Base-by-base conservation (phyloP, 495 filamentous ascomycete genomes). In the Trichoderma asperelloides region DNA sequence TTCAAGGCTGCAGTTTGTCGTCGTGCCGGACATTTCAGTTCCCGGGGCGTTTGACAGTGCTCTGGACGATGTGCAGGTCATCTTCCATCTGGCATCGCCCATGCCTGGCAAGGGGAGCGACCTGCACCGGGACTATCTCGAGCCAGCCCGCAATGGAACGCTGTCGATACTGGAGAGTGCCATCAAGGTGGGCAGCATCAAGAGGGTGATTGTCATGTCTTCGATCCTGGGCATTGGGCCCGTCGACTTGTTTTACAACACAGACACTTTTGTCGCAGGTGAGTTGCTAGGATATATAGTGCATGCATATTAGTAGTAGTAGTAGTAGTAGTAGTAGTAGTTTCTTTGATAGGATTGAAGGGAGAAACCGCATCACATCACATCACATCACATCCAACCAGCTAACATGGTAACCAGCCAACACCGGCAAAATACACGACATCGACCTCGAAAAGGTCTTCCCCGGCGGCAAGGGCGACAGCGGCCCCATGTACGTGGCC, bases 41-140 rank as follows among this genome's bases (percentile, higher is more conserved):
- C 71, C 77, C 11, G 76, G 76, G 23, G 79, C 80, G 9, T 85
- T 80, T 71, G 79, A 80, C 66, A 68, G 78, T 41, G 82, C 81
- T 4, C 74, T 87, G 63, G 72, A 77, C 23, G 75, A 74, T 33
- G 75, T 76, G 41, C 70, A 76, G 3, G 76, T 85, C 66, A 73
- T 87, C 21, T 78, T 86, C 55, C 84, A 87, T 72, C 79, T 80
- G 6, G 82, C 82, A 1, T 77, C 76, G 13, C 84, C 83, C 0
- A 81, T 86, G 71, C 64, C 75, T 40, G 68, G 76, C 51, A 67
- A 72, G 2, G 74, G 78, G 9, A 63, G 75, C 4, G 71, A 84
- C 71, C 79, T 78, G 69, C 74, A 78, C 18, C 68, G 70, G 39
- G 82, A 87, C 65, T 74, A 84, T 47, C 76, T 84, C 18, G 70